Evolutionary conservation across 768 basidiomycete species (phyloP).

Genomic region (Leccinum sublutescens): DNA sequence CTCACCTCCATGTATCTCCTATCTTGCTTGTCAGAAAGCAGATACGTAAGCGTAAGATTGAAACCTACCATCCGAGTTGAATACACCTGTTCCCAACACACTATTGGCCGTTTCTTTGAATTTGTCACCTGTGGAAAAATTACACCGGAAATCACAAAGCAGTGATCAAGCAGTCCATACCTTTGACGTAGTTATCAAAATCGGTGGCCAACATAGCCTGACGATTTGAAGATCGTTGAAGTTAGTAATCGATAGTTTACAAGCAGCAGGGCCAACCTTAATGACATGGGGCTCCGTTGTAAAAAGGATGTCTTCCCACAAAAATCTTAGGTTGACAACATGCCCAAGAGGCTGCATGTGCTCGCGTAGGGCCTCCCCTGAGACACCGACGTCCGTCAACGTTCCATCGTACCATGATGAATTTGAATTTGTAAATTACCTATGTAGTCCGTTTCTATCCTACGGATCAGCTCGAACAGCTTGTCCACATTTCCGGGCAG

Average conservation of each 20-base stretch:
- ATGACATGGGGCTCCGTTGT: constrained; percentile 51
- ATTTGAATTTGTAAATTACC: constrained; percentile 22
- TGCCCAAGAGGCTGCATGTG: constrained; percentile 26
- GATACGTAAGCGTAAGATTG: background rate
- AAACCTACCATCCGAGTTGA: constrained; percentile 49
- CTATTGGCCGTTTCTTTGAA: constrained; percentile 31
- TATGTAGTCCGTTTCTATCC: constrained; percentile 33
- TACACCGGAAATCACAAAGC: background rate
- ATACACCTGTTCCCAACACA: constrained; percentile 52
- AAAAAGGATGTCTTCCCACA: constrained; percentile 50
- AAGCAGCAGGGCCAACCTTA: constrained; percentile 26
- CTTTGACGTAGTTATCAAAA: constrained; percentile 45
- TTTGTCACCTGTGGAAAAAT: constrained; percentile 27
- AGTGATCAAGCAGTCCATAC: constrained; percentile 15
- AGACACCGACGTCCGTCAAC: background rate
- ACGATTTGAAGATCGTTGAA: background rate
- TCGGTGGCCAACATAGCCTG: constrained; percentile 44
- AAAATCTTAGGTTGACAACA: constrained; percentile 41
- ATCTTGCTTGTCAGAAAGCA: constrained; percentile 2
- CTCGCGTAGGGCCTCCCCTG: constrained; percentile 28
- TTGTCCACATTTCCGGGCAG: constrained; percentile 37
- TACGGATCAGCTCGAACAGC: constrained; percentile 20
- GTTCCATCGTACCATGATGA: background rate
- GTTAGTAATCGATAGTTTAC: background rate
- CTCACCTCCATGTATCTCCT: constrained; percentile 75